A percentile compares a stretch with the other conserved stretches of the same genome.
Conservation (phyloP, 768 basidiomycete species). For the Termitomyces sp. region DNA sequence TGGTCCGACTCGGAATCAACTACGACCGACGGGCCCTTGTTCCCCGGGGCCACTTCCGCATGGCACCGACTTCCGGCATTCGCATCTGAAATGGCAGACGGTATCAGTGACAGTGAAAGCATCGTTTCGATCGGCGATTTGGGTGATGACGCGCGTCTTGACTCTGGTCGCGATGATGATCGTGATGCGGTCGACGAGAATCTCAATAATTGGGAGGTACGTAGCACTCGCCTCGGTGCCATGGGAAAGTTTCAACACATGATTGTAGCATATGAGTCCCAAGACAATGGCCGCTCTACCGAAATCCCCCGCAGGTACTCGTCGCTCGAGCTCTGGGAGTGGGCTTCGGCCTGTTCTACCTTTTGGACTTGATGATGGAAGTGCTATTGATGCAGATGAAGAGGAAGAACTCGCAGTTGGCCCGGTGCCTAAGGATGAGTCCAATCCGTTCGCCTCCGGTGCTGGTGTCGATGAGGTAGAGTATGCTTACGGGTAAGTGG, state of each 20-base stretch:
- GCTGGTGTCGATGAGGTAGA: conserved; percentile 90
- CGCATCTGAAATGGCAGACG: conserved; percentile 77
- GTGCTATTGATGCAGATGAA: conserved; percentile 67
- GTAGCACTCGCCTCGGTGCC: conserved; percentile 18
- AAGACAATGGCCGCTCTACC: conserved; percentile 92
- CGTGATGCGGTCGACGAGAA: conserved; percentile 73
- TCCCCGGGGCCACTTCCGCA: conserved; percentile 47
- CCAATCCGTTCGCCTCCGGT: conserved; percentile 71
- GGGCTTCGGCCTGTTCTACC: conserved; percentile 79
- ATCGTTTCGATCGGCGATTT: conserved; percentile 88
- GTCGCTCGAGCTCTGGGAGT: conserved; percentile 81
- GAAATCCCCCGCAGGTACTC: conserved; percentile 80
- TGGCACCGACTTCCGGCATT: conserved; percentile 84
- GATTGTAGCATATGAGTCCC: conserved; percentile 85
- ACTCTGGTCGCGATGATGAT: conserved; percentile 59
- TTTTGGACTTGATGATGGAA: conserved; percentile 71
- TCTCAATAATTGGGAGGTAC: conserved; percentile 94
- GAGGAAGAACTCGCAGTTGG: conserved; percentile 73
- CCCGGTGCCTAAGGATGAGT: conserved; percentile 71
- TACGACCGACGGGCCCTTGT: conserved; percentile 33
- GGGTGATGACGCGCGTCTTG: conserved; percentile 72
- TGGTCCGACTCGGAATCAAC: conserved; percentile 56
- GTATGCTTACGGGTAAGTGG: conserved; percentile 76
- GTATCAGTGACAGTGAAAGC: conserved; percentile 93
- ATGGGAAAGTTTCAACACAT: conserved; percentile 2